Conservation (phyloP, 1,284 basidiomycete species). For the Mycena citricolor region DNA sequence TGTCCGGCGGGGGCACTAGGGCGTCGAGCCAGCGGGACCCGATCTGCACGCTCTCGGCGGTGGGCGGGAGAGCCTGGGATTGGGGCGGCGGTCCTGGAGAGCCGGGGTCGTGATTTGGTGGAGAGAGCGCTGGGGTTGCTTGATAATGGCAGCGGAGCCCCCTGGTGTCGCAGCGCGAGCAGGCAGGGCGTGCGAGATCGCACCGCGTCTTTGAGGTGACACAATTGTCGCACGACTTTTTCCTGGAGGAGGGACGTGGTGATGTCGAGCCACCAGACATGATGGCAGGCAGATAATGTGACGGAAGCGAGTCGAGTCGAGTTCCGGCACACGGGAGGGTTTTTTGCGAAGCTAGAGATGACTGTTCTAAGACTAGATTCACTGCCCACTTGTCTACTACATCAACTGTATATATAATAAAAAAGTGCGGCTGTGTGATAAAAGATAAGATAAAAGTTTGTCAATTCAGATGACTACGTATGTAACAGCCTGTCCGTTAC, state of each 20-base stretch:
- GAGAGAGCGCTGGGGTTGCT: background rate
- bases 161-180: slow-evolving; percentile 8
- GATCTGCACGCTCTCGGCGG: slow-evolving; percentile 9
- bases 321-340: too few relatives aligned
- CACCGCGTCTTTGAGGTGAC: slow-evolving; percentile 16
- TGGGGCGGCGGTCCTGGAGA: background rate
- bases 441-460: too few relatives aligned
- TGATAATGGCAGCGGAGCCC: slow-evolving; percentile 4
- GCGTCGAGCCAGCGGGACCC: slow-evolving; percentile 19
- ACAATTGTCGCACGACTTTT: slow-evolving; percentile 18
- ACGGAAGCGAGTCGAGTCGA: too few relatives aligned
- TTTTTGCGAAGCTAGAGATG: too few relatives aligned
- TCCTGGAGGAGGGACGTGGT: slow-evolving; percentile 10
- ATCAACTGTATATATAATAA: too few relatives aligned
- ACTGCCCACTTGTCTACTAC: too few relatives aligned
- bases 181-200: slow-evolving; percentile 12
- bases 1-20: slow-evolving; percentile 9
- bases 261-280: too few relatives aligned
- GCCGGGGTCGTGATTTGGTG: background rate
- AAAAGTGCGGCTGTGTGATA: too few relatives aligned
- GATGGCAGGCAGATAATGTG: too few relatives aligned
- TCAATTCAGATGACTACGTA: too few relatives aligned
- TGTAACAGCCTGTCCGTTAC: too few relatives aligned
- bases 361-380: too few relatives aligned
- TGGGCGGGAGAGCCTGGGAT: background rate